phyloP scores from a whole-genome alignment of 2,329 filamentous ascomycete species.

The Trichoderma koningiopsis region DNA sequence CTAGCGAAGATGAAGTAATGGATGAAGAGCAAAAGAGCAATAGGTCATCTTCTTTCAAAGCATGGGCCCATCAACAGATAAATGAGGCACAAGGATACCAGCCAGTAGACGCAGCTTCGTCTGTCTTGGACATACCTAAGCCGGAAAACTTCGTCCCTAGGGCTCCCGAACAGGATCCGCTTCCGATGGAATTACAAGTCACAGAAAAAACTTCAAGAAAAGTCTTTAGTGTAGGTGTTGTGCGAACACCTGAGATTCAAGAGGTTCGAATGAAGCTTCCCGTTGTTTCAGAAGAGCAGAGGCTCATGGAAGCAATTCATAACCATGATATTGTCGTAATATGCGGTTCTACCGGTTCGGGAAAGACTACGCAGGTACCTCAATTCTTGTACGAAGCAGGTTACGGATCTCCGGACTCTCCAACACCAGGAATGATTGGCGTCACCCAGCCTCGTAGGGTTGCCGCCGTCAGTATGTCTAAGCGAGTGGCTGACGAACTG shows the following conservation, averaged over 20 bases:
- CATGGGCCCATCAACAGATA: conserved; percentile 85
- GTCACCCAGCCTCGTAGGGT: conserved; percentile 94
- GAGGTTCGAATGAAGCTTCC: conserved; percentile 77
- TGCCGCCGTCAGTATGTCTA: conserved; percentile 94
- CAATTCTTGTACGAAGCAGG: conserved; percentile 95
- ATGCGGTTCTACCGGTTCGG: conserved; percentile 92
- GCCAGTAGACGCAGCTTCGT: conserved; percentile 47
- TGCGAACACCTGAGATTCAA: conserved; percentile 73
- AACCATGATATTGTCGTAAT: conserved; percentile 88
- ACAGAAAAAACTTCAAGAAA: conserved; percentile 66
- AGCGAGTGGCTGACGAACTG: conserved; percentile 83
- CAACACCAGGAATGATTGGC: conserved; percentile 88
- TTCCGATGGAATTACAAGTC: conserved; percentile 66
- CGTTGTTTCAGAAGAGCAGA: conserved; percentile 92
- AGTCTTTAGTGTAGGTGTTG: conserved; percentile 73
- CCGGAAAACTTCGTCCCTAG: conserved; percentile 67
- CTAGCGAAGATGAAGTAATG: conserved; percentile 38
- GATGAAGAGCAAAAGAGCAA: conserved; percentile 35
- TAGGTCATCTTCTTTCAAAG: conserved; percentile 75
- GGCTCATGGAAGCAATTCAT: conserved; percentile 96
- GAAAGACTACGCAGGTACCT: conserved; percentile 96
- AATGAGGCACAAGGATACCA: conserved; percentile 77
- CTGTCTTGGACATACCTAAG: conserved; percentile 55
- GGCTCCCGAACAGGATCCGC: conserved; percentile 68
- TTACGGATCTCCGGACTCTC: conserved; percentile 76